Evolutionary conservation across 2,329 filamentous ascomycete genomes (phyloP), one percentile per base, ranked within the genome.

Genomic region (Monilinia laxa): DNA sequence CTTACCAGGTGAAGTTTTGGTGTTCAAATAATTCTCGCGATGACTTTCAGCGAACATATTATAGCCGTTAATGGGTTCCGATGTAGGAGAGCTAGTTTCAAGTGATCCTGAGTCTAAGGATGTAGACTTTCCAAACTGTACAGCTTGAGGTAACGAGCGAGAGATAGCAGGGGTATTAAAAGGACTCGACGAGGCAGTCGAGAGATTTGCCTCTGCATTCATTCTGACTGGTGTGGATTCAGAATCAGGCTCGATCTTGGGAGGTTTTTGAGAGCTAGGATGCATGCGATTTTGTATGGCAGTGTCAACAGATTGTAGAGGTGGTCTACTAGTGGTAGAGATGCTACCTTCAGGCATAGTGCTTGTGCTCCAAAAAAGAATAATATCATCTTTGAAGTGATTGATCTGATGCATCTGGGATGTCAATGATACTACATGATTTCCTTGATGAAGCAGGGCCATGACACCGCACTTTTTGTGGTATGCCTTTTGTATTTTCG

Each of bases 401-500:
- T 67, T 64, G 4, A 67, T 25, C 10, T 64, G 23, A 12, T 35
- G 28, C 60, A 67, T 64, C 14, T 56, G 38, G 7, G 16, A 45
- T 52, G 42, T 38, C 23, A 23, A 35, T 10, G 59, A 25, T 11
- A 62, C 14, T 1, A n/a, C 40, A 16, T 23, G 25, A 45, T 58
- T 40, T 38, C 60, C 59, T 58, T 67, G 65, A n/a, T 52, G 28
- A 4, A 67, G 54, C 12, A 56, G 7, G 25, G 31, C 7, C 31
- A n/a, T 11, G 20, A 45, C 10, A 11, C 16, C 35, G 14, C 23
- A 51, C 49, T 57, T 35, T 4, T 64, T 58, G 54, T 52, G 20
- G 9, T 58, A 67, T 9, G 60, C 53, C n/a, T 52, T 42, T 54
- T 57, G 52, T n/a, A 67, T 23, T 38, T 64, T 64, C 18, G 60